These are phyloP conservation scores for Poa pratensis DNA, from an alignment of 176 grass and related monocot genomes.

Conservation along the genomic window DNA sequence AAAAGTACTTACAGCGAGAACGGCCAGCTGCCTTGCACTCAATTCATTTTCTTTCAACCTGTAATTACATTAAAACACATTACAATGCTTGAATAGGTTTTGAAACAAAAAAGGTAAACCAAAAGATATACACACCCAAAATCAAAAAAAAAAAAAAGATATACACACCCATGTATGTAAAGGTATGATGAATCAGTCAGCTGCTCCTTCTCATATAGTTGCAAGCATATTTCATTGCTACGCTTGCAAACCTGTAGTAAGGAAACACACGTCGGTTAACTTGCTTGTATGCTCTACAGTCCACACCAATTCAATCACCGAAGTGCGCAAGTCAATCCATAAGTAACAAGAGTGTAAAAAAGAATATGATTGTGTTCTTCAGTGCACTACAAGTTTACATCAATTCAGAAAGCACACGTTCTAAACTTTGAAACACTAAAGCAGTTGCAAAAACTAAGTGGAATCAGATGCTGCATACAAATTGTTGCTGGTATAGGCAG, in stretches of 20 bases:
- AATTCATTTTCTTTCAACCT: slow-evolving; percentile 83
- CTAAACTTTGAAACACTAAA: slow-evolving; percentile 1
- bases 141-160: too few species aligned
- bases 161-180: slow-evolving; percentile 87
- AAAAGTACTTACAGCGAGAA: slow-evolving; percentile 75
- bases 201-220: slow-evolving; percentile 93
- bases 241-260: slow-evolving; percentile 71
- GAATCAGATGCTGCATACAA: not conserved
- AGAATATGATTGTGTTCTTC: slow-evolving; percentile 21
- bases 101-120: slow-evolving; percentile 29
- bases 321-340: not conserved
- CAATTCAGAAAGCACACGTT: slow-evolving; percentile 3
- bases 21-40: slow-evolving; percentile 70
- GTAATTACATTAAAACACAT: slow-evolving; percentile 35
- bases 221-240: slow-evolving; percentile 78
- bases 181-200: slow-evolving; percentile 91
- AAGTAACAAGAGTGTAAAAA: slow-evolving; percentile 36
- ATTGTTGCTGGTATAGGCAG: slow-evolving; percentile 19
- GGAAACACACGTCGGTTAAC: not conserved
- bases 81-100: slow-evolving; percentile 29
- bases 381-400: not conserved
- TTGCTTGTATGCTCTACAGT: not conserved
- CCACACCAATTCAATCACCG: slow-evolving; percentile 14
- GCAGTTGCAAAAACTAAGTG: not conserved
- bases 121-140: slow-evolving; percentile 68